Conservation (phyloP, 768 basidiomycete genomes). For the Exidia glandulosa region DNA sequence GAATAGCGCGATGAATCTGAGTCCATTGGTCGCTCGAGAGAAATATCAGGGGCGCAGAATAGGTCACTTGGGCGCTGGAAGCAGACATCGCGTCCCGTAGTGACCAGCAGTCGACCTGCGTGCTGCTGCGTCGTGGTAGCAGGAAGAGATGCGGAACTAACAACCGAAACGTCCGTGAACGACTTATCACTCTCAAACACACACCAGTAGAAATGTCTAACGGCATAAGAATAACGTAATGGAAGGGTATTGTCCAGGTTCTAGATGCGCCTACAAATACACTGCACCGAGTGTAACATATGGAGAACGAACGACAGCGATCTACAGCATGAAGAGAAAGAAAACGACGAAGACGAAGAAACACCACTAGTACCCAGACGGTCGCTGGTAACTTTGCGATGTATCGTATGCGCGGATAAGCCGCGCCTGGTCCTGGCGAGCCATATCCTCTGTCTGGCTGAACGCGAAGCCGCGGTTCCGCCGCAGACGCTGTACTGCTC, state of each 20-base stretch:
- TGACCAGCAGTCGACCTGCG: too few species aligned
- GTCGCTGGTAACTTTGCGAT: slow-evolving; percentile 57
- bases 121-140: too few species aligned
- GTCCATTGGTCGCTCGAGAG: slow-evolving; percentile 68
- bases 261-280: not conserved
- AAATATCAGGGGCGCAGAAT: too few species aligned
- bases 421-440: slow-evolving; percentile 75
- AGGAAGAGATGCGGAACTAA: too few species aligned
- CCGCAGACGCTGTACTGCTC: slow-evolving; percentile 96
- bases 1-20: slow-evolving; percentile 51
- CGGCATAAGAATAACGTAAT: too few species aligned
- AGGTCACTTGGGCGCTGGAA: too few species aligned
- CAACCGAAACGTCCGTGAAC: too few species aligned
- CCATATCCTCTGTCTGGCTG: slow-evolving; percentile 84
- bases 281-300: not conserved
- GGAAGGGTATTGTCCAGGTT: not conserved
- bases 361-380: slow-evolving; percentile 53
- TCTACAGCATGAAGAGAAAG: not conserved
- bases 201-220: too few species aligned
- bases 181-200: too few species aligned
- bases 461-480: slow-evolving; percentile 96
- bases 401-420: slow-evolving; percentile 85
- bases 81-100: too few species aligned
- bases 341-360: not conserved
- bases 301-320: not conserved